Percentiles rank a stretch among this genome's conserved stretches.
phyloP scores from a whole-genome alignment of 345 rosid species.

The Physaria fendleri region DNA sequence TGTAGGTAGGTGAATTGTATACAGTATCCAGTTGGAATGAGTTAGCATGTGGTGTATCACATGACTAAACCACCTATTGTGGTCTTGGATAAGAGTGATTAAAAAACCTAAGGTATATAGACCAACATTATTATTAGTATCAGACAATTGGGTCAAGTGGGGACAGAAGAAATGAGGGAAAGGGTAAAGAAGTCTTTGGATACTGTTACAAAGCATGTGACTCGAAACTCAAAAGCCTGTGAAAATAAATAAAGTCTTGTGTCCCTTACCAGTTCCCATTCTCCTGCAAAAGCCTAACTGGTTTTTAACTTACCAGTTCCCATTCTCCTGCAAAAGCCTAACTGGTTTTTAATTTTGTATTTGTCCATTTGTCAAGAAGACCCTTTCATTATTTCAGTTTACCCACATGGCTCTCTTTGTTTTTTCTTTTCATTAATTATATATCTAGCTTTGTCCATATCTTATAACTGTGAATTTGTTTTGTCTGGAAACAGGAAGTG shows the following conservation, averaged over 20 bases:
- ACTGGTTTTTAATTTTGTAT: no score
- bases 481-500: conserved; percentile 58
- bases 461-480: background rate
- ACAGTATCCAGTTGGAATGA: conserved; percentile 13
- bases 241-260: background rate
- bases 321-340: conserved; percentile 24
- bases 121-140: conserved; percentile 15
- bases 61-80: conserved; percentile 9
- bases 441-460: background rate
- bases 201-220: conserved; percentile 30
- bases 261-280: conserved; percentile 33
- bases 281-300: conserved; percentile 17
- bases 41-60: conserved; percentile 21
- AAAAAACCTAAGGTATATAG: background rate
- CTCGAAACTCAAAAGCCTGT: conserved; percentile 13
- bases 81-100: conserved; percentile 13
- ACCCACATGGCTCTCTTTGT: conserved; percentile 22
- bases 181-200: conserved; percentile 17
- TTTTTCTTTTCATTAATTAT: background rate
- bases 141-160: conserved; percentile 20
- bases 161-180: conserved; percentile 10
- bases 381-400: conserved; percentile 8
- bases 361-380: conserved; percentile 18
- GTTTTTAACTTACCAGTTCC: conserved; percentile 33
- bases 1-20: conserved; percentile 26